Evolutionary conservation across 192 early-diverging fungal species (phyloP), one percentile per base, ranked within the genome.

Genomic region (Coemansia aciculifera): DNA sequence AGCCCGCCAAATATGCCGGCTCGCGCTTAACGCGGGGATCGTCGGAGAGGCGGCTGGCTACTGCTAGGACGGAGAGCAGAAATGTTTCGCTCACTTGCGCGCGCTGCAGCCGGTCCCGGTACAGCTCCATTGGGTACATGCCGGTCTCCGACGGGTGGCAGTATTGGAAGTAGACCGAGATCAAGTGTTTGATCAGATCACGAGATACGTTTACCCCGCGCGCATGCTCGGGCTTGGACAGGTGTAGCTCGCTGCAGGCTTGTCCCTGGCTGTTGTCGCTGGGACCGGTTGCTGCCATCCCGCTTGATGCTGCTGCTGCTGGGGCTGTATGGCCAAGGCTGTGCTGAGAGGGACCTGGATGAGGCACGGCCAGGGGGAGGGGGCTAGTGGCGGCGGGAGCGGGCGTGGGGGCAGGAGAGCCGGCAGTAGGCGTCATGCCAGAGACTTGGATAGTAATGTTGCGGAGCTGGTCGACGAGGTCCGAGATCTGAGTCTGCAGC

Each of bases 41-140:
- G 62, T 78, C 81, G 12, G 81, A 83, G 29, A 75, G 69, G 7
- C 81, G 75, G 54, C 76, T 78, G 37, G 81, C 81, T 31, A 83
- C 81, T 0, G 81, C 81, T 3, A 83, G 56, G 2, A 77, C 77
- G 0, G 81, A 83, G 7, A 83, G 66, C 5, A 83, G 61, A 19
- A 83, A 75, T 8, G 81, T 72, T 60, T 83, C 81, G 70, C 76
- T 72, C 17, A 83, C 81, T 19, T 83, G 75, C 37, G 75, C 76
- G 3, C 75, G 72, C 32, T 67, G 57, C 31, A 83, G 63, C 9
- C 76, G 81, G 43, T 78, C 81, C 15, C 61, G 48, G 69, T 83
- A 83, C 24, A 83, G 70, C n/a, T 83, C 81, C 24, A 40, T 44
- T 19, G 81, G 81, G 42, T 83, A 68, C 81, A 83, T 83, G 17